phyloP scores from a whole-genome alignment of 176 grass and related monocot genomes.

The Triticum monococcum region DNA sequence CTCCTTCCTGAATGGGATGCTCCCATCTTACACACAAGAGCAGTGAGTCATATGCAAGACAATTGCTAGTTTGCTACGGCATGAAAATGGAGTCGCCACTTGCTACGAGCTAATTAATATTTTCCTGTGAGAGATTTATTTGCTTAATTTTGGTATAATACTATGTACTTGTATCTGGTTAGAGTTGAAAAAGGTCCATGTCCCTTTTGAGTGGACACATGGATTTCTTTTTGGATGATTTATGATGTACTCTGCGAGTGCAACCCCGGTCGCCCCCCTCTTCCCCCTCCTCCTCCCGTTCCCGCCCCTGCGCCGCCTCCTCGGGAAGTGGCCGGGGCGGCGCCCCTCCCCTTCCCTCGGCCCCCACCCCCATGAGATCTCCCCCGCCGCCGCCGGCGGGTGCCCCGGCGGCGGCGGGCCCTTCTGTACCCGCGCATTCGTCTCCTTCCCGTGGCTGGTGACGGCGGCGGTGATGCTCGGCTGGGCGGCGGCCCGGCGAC shows the following conservation, averaged over 20 bases:
- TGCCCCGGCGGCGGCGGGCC: too few species aligned
- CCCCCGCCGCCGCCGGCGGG: too few species aligned
- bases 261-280: too few species aligned
- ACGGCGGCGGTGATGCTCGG: too few species aligned
- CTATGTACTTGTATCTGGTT: not conserved
- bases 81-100: not conserved
- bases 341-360: too few species aligned
- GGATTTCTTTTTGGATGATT: not conserved
- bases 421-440: too few species aligned
- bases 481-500: too few species aligned
- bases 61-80: not conserved
- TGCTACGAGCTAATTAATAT: not conserved
- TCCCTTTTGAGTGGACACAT: not conserved
- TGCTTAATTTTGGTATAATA: not conserved
- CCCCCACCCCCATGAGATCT: too few species aligned
- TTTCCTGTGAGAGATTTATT: not conserved
- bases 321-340: too few species aligned
- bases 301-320: too few species aligned
- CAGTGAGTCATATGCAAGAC: not conserved
- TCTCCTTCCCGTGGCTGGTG: too few species aligned
- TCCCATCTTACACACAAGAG: conserved; percentile 14
- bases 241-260: not conserved
- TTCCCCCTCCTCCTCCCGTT: too few species aligned
- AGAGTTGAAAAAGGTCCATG: not conserved
- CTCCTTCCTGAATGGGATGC: conserved; percentile 35